Evolutionary conservation across 306 rosid species (phyloP).

Genomic region (Luffa acutangula): DNA sequence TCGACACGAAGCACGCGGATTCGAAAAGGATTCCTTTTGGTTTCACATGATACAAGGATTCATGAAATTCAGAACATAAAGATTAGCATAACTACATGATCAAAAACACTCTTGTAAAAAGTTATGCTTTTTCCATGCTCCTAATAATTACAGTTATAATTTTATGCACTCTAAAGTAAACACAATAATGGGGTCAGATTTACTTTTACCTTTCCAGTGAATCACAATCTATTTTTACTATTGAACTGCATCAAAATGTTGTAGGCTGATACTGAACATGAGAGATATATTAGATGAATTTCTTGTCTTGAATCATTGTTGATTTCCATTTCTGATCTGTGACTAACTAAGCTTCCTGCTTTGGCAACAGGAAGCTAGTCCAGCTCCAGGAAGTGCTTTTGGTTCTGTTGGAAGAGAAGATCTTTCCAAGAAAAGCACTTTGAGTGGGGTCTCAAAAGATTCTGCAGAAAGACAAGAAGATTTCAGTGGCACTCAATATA

Average conservation of each 20-base stretch:
- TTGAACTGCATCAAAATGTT: not conserved
- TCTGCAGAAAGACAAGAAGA: slow-evolving; percentile 17
- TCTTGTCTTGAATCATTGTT: not conserved
- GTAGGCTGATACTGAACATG: not conserved
- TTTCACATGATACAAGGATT: not conserved
- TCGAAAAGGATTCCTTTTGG: not conserved
- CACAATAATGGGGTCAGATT: not conserved
- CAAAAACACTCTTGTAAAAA: not conserved
- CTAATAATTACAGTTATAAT: not conserved
- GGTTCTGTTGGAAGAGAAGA: slow-evolving; percentile 22
- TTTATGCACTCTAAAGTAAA: not conserved
- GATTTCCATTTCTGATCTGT: too few relatives aligned
- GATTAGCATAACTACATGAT: not conserved
- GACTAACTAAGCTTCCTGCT: not conserved
- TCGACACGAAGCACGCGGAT: not conserved
- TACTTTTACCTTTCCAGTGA: not conserved
- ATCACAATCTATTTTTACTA: not conserved
- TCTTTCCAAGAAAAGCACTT: slow-evolving; percentile 3
- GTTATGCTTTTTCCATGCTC: not conserved
- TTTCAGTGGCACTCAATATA: slow-evolving; percentile 12
- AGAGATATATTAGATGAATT: not conserved
- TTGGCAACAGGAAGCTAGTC: not conserved
- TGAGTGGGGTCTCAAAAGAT: slow-evolving; percentile 1
- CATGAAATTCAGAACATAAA: not conserved
- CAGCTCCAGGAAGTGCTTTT: slow-evolving; percentile 15